phyloP scores from a whole-genome alignment of 352 stramenopile genomes.

The Phytopythium helicoides region DNA sequence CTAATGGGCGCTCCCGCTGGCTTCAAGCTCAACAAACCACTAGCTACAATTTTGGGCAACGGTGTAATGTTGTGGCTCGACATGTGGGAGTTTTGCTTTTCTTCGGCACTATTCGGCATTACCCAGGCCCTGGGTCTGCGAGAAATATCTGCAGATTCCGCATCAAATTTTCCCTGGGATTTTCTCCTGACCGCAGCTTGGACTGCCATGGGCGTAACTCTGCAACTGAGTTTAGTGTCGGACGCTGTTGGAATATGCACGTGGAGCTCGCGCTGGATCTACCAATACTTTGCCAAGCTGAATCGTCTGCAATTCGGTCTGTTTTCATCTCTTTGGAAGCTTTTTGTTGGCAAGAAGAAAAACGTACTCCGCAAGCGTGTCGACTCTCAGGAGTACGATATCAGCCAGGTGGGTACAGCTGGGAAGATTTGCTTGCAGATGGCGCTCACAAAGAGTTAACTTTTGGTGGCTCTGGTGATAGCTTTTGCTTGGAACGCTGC shows the following conservation, averaged over 20 bases:
- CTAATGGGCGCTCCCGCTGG: conserved; percentile 73
- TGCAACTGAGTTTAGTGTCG: conserved; percentile 65
- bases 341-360: conserved; percentile 94
- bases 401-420: conserved; percentile 61
- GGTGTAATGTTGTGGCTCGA: conserved; percentile 80
- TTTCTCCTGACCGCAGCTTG: conserved; percentile 7
- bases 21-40: conserved; percentile 88
- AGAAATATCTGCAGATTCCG: not conserved
- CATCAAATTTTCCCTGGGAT: not conserved
- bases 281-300: conserved; percentile 83
- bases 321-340: conserved; percentile 87
- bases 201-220: conserved; percentile 51
- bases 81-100: conserved; percentile 64
- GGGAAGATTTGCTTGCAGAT: no score
- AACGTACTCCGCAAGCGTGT: conserved; percentile 92
- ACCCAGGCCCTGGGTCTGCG: no score
- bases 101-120: conserved; percentile 10
- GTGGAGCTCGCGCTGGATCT: conserved; percentile 88
- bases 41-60: conserved; percentile 87
- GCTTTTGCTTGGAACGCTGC: conserved; percentile 91
- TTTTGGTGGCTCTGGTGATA: conserved; percentile 11
- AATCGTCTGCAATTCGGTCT: conserved; percentile 78
- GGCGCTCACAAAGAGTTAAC: not conserved
- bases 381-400: conserved; percentile 94
- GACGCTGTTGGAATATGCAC: conserved; percentile 76